Evolutionary conservation across 306 rosid species (phyloP).

Genomic region (Luffa aegyptiaca): DNA sequence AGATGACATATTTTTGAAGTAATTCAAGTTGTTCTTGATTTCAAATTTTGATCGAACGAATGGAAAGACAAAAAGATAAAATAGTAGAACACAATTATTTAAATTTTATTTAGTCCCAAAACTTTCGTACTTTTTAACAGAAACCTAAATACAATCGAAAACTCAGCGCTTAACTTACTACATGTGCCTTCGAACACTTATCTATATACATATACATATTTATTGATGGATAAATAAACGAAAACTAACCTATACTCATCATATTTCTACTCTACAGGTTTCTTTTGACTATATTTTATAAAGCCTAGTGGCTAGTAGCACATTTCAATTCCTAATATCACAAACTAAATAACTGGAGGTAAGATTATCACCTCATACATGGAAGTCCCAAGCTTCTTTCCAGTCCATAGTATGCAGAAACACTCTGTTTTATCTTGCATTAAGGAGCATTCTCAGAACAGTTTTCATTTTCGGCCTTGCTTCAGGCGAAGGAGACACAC

Average conservation of each 20-base stretch:
- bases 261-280: background rate
- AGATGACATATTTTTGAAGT: background rate
- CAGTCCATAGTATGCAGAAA: background rate
- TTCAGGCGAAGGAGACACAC: conserved; percentile 55
- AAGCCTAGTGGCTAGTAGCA: background rate
- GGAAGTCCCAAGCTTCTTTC: background rate
- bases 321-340: background rate
- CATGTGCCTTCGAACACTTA: background rate
- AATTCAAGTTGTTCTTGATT: no score
- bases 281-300: no score
- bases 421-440: conserved; percentile 39
- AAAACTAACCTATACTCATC: background rate
- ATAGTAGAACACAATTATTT: no score
- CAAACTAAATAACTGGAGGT: background rate
- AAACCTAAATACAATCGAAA: no score
- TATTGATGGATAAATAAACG: background rate
- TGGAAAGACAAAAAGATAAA: no score
- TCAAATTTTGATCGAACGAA: no score
- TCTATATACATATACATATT: background rate
- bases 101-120: no score
- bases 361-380: background rate
- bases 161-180: no score
- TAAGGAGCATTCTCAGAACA: conserved; percentile 63
- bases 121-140: no score
- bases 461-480: conserved; percentile 84